Evolutionary conservation across 73 alveolate genomes (phyloP).

Genomic region (Tetrahymena elliotti): DNA sequence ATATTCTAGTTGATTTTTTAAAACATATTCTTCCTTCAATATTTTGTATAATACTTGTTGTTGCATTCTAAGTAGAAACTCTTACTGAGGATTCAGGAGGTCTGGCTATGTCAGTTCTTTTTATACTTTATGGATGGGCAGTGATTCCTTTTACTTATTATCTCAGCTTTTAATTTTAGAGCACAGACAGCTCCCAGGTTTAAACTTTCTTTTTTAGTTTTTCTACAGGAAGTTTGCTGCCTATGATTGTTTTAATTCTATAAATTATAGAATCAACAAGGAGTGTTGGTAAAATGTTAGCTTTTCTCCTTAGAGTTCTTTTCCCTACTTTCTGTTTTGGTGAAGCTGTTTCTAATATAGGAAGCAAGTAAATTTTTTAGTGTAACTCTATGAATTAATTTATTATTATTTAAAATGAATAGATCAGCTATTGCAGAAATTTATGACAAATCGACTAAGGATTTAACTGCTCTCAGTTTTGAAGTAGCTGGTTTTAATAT

Average conservation of each 20-base stretch:
- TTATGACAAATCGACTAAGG: not conserved
- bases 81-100: constrained; percentile 37
- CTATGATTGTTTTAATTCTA: constrained; percentile 47
- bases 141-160: constrained; percentile 83
- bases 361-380: not conserved
- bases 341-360: constrained; percentile 12
- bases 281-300: constrained; percentile 29
- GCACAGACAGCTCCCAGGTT: constrained; percentile 56
- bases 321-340: constrained; percentile 43
- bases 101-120: constrained; percentile 50
- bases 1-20: constrained; percentile 77
- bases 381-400: not conserved
- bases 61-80: constrained; percentile 11
- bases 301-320: constrained; percentile 27
- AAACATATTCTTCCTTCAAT: constrained; percentile 66
- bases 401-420: not conserved
- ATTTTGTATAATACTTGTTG: not conserved
- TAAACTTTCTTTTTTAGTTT: constrained; percentile 65
- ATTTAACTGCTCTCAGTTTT: constrained; percentile 11
- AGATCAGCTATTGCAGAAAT: constrained; percentile 1
- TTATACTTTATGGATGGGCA: constrained; percentile 73
- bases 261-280: constrained; percentile 47
- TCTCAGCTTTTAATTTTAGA: constrained; percentile 55
- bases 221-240: constrained; percentile 50
- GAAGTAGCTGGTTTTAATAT: constrained; percentile 63